Base-by-base conservation (phyloP, 805 yeast species). In the Candida boleticola region DNA sequence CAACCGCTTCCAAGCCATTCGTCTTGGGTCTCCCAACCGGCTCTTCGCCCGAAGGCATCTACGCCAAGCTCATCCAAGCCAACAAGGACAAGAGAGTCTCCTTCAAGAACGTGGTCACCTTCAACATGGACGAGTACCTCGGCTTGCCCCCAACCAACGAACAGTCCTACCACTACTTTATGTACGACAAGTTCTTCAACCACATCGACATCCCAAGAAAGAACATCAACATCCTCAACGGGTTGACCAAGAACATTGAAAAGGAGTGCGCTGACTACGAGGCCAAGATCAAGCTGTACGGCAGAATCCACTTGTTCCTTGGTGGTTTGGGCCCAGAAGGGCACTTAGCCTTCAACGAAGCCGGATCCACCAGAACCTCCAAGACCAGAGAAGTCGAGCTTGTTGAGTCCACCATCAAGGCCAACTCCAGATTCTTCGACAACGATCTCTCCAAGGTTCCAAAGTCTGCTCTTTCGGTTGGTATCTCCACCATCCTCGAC, bases 291-390 rank as follows among this genome's bases (percentile, higher is more conserved):
- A 64, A 63, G 46, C 48, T 52, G 26, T 70, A 63, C 46, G 83
- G 82, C 13, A 65, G 74, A 31, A 76, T 79, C 45, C 67, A 79
- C 51, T 60, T 79, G 40, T 79, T 78, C 49, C 52, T 79, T 51
- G 83, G 83, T 4, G 84, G 83, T 1, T 62, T 79, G 51, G 83
- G 84, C 1, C 77, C 80, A 13, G 79, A 79, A 51, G 83, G 83
- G 23, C 83, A 79, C 54, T 63, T 79, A 50, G 83, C 83, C 1
- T 79, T 79, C 52, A 79, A 79, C 58, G 83, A 79, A 58, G 64
- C 72, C 14, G 83, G 83, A 7, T 74, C 80, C 4, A 21, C 66
- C 2, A 66, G 77, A 43, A 55, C 58, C 44, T 67, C 77, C 7
- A 55, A 43, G 22, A 79, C 83, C 2, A 61, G 83, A 45, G 57